phyloP scores from a whole-genome alignment of 257 asterid species.

The Rubia yunnanensis region DNA sequence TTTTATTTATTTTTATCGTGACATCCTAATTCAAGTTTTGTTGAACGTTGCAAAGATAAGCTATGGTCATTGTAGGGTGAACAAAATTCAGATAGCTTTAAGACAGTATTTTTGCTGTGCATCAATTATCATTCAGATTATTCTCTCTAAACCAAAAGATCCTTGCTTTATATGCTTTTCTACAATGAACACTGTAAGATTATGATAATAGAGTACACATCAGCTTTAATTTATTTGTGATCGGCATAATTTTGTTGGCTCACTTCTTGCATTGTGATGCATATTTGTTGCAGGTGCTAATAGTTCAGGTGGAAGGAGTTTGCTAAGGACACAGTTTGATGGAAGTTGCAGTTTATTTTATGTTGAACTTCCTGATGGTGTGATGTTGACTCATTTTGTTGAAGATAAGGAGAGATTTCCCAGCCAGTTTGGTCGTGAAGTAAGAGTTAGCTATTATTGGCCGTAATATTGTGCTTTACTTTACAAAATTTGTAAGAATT shows the following conservation, averaged over 20 bases:
- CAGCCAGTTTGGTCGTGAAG: constrained; percentile 95
- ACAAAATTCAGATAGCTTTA: neutral
- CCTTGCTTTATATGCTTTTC: neutral
- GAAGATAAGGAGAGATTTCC: constrained; percentile 86
- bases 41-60: neutral
- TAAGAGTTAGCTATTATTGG: constrained; percentile 17
- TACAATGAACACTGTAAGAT: neutral
- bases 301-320: constrained; percentile 43
- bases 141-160: neutral
- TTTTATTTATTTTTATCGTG: too few species aligned
- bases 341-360: constrained; percentile 66
- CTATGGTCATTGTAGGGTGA: neutral
- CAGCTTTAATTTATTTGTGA: neutral
- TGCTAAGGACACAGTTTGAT: constrained; percentile 43
- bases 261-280: neutral
- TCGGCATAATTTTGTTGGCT: neutral
- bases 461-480: neutral
- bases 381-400: constrained; percentile 52
- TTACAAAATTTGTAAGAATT: neutral
- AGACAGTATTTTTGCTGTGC: neutral
- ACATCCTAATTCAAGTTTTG: neutral
- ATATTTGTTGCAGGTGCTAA: constrained; percentile 41
- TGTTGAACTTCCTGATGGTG: constrained; percentile 85
- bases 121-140: neutral
- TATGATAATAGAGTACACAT: neutral